These are phyloP conservation scores for Picochlorum sp. DNA, from an alignment of 139 green algal species.

Conservation along the genomic window DNA sequence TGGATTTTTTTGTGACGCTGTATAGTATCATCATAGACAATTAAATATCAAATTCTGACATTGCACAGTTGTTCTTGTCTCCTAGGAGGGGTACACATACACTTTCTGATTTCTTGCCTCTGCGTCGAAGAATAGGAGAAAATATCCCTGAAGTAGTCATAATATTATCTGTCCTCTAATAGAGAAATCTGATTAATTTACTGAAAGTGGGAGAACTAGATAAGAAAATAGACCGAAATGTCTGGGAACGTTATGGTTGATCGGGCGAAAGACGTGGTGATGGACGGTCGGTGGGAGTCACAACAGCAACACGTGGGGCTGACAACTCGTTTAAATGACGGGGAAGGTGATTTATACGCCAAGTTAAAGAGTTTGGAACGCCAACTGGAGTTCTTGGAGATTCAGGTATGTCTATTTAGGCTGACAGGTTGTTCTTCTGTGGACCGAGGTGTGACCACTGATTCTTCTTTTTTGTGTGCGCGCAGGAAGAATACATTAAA, in stretches of 20 bases:
- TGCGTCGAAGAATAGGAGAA: too few species aligned
- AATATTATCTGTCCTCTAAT: too few species aligned
- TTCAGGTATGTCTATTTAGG: slow-evolving; percentile 53
- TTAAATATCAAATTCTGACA: too few species aligned
- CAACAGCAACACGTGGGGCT: neutral
- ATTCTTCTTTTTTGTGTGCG: neutral
- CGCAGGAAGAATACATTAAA: slow-evolving; percentile 98
- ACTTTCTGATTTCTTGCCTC: too few species aligned
- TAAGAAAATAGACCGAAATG: neutral
- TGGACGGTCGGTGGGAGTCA: neutral
- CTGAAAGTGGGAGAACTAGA: neutral
- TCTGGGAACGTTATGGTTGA: neutral
- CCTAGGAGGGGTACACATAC: too few species aligned
- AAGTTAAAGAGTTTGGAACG: slow-evolving; percentile 85
- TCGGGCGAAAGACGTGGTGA: neutral
- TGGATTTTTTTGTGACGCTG: too few species aligned
- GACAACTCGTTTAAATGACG: neutral
- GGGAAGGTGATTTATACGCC: slow-evolving; percentile 61
- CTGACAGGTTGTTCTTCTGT: neutral
- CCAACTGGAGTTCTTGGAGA: slow-evolving; percentile 96
- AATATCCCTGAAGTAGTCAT: too few species aligned
- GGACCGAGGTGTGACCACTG: neutral
- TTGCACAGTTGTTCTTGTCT: too few species aligned
- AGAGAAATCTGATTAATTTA: too few species aligned
- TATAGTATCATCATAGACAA: too few species aligned